These are phyloP conservation scores for Silybum marianum DNA, from an alignment of 129 eudicot genomes.

Conservation along the genomic window DNA sequence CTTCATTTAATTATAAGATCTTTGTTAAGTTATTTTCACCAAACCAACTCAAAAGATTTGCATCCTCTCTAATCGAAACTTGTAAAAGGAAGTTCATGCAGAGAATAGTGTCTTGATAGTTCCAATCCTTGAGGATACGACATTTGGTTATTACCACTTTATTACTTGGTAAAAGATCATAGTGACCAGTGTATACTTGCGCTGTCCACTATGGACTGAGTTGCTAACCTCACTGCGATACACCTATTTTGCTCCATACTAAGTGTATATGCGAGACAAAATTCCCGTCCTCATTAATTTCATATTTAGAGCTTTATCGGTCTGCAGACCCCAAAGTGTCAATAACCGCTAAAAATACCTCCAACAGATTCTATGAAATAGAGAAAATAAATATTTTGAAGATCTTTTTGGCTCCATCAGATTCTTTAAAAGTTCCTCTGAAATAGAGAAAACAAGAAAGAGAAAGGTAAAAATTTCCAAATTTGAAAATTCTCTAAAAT, in stretches of 20 bases:
- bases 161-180: too few relatives aligned
- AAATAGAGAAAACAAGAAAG: background rate
- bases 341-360: background rate
- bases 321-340: slow-evolving; percentile 32
- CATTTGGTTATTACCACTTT: too few relatives aligned
- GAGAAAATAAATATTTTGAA: background rate
- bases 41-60: too few relatives aligned
- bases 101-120: too few relatives aligned
- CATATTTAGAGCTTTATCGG: slow-evolving; percentile 44
- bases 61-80: too few relatives aligned
- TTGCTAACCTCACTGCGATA: slow-evolving; percentile 45
- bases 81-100: too few relatives aligned
- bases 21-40: too few relatives aligned
- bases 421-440: background rate
- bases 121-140: too few relatives aligned
- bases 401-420: background rate
- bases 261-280: slow-evolving; percentile 63
- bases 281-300: slow-evolving; percentile 56
- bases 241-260: too few relatives aligned
- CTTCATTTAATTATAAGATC: too few relatives aligned
- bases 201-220: background rate
- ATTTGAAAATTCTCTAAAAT: background rate
- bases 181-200: too few relatives aligned
- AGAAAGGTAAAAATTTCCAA: background rate
- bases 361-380: background rate